phyloP scores from a whole-genome alignment of 306 rosid genomes.

The Trifolium dubium region DNA sequence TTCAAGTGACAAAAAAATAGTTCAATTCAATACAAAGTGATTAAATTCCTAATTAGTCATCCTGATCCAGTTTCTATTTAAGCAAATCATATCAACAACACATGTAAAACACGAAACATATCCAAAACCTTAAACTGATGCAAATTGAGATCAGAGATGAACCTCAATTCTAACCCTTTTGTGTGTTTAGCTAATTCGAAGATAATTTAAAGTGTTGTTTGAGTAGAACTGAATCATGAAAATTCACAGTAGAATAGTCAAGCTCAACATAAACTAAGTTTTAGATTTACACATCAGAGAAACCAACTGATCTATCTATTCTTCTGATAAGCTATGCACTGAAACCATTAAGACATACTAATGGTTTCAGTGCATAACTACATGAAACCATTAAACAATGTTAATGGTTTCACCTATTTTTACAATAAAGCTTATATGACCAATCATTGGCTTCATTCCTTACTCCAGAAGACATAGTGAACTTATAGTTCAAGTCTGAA shows the following conservation, averaged over 20 bases:
- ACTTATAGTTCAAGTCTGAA: no score
- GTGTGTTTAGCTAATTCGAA: conserved; percentile 11
- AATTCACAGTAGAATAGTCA: not conserved
- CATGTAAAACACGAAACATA: not conserved
- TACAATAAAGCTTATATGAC: not conserved
- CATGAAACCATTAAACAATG: no score
- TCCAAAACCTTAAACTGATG: conserved; percentile 18
- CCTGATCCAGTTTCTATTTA: conserved; percentile 21
- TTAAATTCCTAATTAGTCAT: conserved; percentile 42
- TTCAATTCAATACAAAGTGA: conserved; percentile 45
- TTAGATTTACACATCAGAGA: conserved; percentile 23
- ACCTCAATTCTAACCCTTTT: conserved; percentile 22
- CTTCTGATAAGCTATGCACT: no score
- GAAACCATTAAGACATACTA: no score
- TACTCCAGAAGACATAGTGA: no score
- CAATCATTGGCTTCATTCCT: no score
- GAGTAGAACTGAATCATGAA: conserved; percentile 3
- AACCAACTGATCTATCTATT: not conserved
- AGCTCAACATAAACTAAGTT: conserved; percentile 12
- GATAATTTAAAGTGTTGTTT: not conserved
- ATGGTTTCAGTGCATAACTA: no score
- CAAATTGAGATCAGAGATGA: conserved; percentile 40
- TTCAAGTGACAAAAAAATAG: conserved; percentile 3
- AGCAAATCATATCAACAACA: conserved; percentile 30
- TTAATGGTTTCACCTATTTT: no score